phyloP scores from a whole-genome alignment of 1,284 basidiomycete genomes.

The Somion occarium region DNA sequence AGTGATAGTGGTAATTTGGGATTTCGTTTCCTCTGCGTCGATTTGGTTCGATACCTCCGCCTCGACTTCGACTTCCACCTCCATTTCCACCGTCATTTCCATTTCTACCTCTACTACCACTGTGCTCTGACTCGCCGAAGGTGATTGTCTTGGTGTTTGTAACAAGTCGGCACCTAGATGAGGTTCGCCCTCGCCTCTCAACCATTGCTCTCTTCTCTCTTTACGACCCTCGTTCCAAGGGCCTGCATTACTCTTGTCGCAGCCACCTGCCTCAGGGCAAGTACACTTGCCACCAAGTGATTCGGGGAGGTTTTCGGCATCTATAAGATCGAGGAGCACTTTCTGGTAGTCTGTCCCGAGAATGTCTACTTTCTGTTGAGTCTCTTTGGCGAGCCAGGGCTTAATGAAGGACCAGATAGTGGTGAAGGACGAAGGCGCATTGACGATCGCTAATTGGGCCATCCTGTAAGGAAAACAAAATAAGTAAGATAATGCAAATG shows the following conservation, averaged over 20 bases:
- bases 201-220: conserved; percentile 43
- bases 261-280: conserved; percentile 51
- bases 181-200: conserved; percentile 23
- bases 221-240: conserved; percentile 64
- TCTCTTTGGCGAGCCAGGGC: conserved; percentile 70
- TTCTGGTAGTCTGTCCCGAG: conserved; percentile 54
- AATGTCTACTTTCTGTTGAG: conserved; percentile 59
- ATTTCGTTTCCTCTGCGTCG: neutral
- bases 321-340: conserved; percentile 49
- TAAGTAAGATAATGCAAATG: neutral
- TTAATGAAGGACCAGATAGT: conserved; percentile 65
- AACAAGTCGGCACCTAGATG: neutral
- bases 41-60: neutral
- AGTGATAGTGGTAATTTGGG: neutral
- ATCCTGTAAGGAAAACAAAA: conserved; percentile 38
- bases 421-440: conserved; percentile 66
- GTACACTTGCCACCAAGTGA: conserved; percentile 47
- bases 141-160: neutral
- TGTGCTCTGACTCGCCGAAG: neutral
- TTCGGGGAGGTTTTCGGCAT: conserved; percentile 45
- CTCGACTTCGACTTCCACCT: no score
- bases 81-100: no score
- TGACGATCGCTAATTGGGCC: conserved; percentile 64
- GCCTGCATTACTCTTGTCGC: conserved; percentile 55
- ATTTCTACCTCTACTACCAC: no score